Percentiles rank a stretch among this genome's conserved stretches.
Conservation (phyloP, 176 grass and related monocot genomes). For the Pharus latifolius region DNA sequence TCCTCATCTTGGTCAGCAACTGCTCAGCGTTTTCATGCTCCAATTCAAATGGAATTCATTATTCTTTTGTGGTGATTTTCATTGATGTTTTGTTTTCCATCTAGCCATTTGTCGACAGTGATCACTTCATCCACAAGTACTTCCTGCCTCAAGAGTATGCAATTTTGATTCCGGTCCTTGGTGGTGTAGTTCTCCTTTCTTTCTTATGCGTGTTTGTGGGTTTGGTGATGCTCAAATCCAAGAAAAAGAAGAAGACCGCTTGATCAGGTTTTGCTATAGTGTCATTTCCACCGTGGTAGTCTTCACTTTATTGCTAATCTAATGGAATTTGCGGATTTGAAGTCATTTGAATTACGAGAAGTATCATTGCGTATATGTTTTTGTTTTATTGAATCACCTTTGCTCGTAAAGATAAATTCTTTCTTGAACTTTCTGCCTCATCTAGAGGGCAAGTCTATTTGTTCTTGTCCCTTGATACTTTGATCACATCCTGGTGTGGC, state of each 20-base stretch:
- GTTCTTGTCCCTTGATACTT: background rate
- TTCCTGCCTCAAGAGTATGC: conserved; percentile 82
- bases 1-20: conserved; percentile 70
- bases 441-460: background rate
- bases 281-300: background rate
- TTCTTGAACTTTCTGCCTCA: background rate
- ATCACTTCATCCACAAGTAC: conserved; percentile 80
- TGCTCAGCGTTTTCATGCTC: background rate
- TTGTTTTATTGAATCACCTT: background rate
- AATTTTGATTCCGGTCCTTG: conserved; percentile 63
- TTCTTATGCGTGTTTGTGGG: conserved; percentile 77
- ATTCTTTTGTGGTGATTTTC: background rate
- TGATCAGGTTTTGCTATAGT: background rate
- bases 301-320: background rate
- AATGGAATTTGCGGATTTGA: background rate
- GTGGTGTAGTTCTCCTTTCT: conserved; percentile 56
- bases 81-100: conserved; percentile 4
- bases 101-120: conserved; percentile 86
- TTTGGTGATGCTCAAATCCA: conserved; percentile 68
- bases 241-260: conserved; percentile 55
- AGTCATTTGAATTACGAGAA: background rate
- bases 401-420: background rate
- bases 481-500: too few species aligned
- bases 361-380: background rate
- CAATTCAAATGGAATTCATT: background rate